Percentiles rank a stretch among this genome's conserved stretches.
These are phyloP conservation scores for Somion occarium DNA, from an alignment of 1,284 basidiomycete species.

Conservation along the genomic window DNA sequence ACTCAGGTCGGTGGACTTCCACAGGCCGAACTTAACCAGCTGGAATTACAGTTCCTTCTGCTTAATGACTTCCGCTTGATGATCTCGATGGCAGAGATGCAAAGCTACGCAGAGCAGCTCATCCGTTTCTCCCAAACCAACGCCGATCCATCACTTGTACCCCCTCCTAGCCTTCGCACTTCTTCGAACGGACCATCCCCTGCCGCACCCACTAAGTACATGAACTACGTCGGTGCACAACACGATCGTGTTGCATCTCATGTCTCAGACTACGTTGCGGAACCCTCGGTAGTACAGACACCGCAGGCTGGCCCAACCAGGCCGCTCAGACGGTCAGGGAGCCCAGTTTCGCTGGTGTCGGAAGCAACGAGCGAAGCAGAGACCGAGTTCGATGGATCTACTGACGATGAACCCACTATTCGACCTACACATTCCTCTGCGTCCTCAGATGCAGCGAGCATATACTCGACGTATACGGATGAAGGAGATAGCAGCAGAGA, in stretches of 20 bases:
- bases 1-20: conserved; percentile 89
- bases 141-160: conserved; percentile 21
- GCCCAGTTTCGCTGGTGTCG: conserved; percentile 21
- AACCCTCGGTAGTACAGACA: conserved; percentile 11
- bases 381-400: conserved; percentile 50
- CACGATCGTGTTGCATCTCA: conserved; percentile 1
- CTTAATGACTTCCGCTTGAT: conserved; percentile 93
- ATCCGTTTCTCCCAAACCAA: conserved; percentile 54
- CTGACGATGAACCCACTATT: conserved; percentile 76
- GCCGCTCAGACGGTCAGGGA: conserved; percentile 19
- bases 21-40: conserved; percentile 90
- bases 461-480: conserved; percentile 26
- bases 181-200: conserved; percentile 20
- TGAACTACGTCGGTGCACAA: conserved; percentile 20
- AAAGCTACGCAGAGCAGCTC: conserved; percentile 90
- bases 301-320: conserved; percentile 18
- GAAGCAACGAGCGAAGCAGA: conserved; percentile 38
- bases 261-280: conserved; percentile 1
- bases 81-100: conserved; percentile 89
- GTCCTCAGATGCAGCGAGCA: conserved; percentile 33
- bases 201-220: conserved; percentile 42
- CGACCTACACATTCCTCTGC: conserved; percentile 40
- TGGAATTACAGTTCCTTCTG: conserved; percentile 95
- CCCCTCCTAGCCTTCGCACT: conserved; percentile 23
- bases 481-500: conserved; percentile 19